A percentile compares a stretch with the other conserved stretches of the same genome.
Evolutionary conservation across 352 stramenopile genomes (phyloP).

Genomic region (Globisporangium lucens): DNA sequence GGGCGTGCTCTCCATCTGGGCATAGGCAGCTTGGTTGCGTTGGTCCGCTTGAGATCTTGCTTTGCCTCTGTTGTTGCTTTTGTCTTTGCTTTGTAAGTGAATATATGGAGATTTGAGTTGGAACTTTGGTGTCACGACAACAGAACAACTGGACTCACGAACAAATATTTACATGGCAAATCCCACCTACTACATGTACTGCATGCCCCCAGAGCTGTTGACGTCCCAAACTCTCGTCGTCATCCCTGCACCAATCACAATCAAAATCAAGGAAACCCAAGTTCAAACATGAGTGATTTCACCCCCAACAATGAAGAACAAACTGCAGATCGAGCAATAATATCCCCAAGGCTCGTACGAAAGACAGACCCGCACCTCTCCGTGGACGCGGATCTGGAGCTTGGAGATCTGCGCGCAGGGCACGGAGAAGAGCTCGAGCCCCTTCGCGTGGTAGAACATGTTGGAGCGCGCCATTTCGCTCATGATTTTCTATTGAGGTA

Average conservation of each 20-base stretch:
- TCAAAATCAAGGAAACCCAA: background rate
- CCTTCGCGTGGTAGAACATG: constrained; percentile 75
- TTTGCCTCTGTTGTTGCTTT: background rate
- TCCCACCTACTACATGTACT: too few species aligned
- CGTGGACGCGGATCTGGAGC: constrained; percentile 21
- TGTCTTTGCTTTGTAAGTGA: background rate
- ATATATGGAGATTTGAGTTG: background rate
- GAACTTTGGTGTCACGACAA: background rate
- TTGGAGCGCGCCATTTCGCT: constrained; percentile 70
- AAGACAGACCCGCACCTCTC: background rate
- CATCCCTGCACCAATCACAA: background rate
- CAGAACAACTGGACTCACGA: background rate
- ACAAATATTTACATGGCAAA: background rate
- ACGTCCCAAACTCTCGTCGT: background rate
- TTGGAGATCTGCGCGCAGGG: constrained; percentile 49
- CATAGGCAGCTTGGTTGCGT: constrained; percentile 20
- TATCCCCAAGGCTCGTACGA: background rate
- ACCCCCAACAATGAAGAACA: too few species aligned
- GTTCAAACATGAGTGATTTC: background rate
- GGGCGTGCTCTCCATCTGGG: constrained; percentile 71
- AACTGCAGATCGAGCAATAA: background rate
- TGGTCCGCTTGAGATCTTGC: background rate
- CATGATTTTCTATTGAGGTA: constrained; percentile 53
- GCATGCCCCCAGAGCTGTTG: too few species aligned
- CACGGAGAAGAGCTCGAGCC: constrained; percentile 59